Conservation (phyloP, 169 alveolate species). For the Plasmodium adleri region DNA sequence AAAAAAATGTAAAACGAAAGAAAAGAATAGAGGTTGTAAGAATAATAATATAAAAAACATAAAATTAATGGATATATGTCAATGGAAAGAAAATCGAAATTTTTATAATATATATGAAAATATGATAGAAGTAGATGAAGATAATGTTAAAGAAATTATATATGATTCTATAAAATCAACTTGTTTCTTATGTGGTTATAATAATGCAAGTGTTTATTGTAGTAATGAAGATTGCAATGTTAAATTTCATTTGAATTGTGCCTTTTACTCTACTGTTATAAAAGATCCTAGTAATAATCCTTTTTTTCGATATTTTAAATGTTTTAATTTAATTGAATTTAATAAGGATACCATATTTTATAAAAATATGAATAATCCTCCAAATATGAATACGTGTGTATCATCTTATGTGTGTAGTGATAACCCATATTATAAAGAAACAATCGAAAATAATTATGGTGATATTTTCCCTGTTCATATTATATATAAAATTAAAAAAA, state of each 20-base stretch:
- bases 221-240: conserved; percentile 78
- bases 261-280: conserved; percentile 76
- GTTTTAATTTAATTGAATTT: conserved; percentile 36
- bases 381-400: neutral
- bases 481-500: conserved; percentile 77
- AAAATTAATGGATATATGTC: conserved; percentile 33
- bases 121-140: conserved; percentile 80
- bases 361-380: neutral
- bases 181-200: conserved; percentile 78
- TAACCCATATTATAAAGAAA: conserved; percentile 9
- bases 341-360: conserved; percentile 61
- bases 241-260: conserved; percentile 80
- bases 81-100: conserved; percentile 39
- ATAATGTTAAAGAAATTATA: conserved; percentile 74
- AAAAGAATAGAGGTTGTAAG: neutral
- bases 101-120: conserved; percentile 60
- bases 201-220: conserved; percentile 82
- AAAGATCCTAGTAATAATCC: conserved; percentile 18
- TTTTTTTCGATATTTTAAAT: conserved; percentile 48
- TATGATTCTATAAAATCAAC: conserved; percentile 54
- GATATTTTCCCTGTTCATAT: conserved; percentile 80
- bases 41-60: conserved; percentile 30
- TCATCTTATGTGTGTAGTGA: neutral
- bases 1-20: neutral
- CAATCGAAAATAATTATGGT: conserved; percentile 25